Conservation (phyloP, 306 rosid species). For the Quillaja saponaria region DNA sequence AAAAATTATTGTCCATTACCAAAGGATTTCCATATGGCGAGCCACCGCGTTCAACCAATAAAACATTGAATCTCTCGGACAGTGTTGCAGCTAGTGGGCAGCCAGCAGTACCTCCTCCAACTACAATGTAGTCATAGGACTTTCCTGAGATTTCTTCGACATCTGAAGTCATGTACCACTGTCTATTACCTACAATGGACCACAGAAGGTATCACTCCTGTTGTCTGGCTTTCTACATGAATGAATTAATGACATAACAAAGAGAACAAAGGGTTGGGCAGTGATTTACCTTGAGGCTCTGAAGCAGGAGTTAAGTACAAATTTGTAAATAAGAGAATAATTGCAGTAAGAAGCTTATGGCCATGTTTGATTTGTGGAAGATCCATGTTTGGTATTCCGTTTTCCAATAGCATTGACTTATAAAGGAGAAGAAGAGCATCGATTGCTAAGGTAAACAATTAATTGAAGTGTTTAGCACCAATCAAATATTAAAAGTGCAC, state of each 20-base stretch:
- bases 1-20: slow-evolving; percentile 50
- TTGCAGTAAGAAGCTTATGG: slow-evolving; percentile 31
- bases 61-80: slow-evolving; percentile 63
- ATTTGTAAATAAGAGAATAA: slow-evolving; percentile 33
- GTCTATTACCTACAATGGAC: slow-evolving; percentile 31
- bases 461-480: too few relatives aligned
- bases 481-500: too few relatives aligned
- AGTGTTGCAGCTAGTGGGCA: slow-evolving; percentile 75
- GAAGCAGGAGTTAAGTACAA: slow-evolving; percentile 37
- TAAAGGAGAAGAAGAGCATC: too few relatives aligned
- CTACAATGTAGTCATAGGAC: slow-evolving; percentile 63
- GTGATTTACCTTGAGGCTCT: slow-evolving; percentile 45
- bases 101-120: slow-evolving; percentile 80
- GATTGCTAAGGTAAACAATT: too few relatives aligned
- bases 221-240: too few relatives aligned
- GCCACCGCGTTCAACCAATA: slow-evolving; percentile 68
- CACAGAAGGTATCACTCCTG: too few relatives aligned
- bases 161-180: slow-evolving; percentile 65
- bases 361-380: slow-evolving; percentile 29
- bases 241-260: background rate
- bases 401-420: too few relatives aligned
- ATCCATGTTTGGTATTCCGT: slow-evolving; percentile 33
- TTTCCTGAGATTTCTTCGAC: slow-evolving; percentile 59
- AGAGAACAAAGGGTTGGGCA: background rate
- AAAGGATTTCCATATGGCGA: slow-evolving; percentile 66